Base-by-base conservation (phyloP, 2,329 filamentous ascomycete species). In the Paracorniculantispora psalliotae region DNA sequence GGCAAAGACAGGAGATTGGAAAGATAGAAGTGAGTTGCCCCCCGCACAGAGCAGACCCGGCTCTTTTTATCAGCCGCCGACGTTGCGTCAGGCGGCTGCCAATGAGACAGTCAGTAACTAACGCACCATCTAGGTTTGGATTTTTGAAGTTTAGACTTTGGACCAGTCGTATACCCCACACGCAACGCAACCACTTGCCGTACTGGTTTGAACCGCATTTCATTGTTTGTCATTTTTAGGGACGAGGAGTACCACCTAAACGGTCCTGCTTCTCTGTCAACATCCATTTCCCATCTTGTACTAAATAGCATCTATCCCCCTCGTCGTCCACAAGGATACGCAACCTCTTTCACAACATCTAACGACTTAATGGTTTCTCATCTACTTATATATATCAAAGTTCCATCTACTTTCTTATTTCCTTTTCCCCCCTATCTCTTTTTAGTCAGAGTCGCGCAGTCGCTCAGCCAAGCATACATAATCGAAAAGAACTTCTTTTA, bases 21-120 rank as follows among this genome's bases (percentile, higher is more conserved):
- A 97, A 96, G 82, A 86, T 97, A 85, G 94, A 97, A 85, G 91
- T 97, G 73, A 82, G 90, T 79, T 43, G 49, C 41, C 62, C 61
- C 17, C 25, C 46, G 3, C 37, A 5, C 25, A 8, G 9, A 17
- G 33, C 23, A 19, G 44, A 21, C 28, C 30, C 19, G 10, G 5
- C 21, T 25, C 23, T 37, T 55, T 17, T 5, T 23, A 21, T n/a
- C 41, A 7, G 7, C 52, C 15, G 26, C 3, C 23, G 28, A 52
- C 28, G 12, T 50, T 30, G 54, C 33, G 30, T 46, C 17, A 2
- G 35, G 53, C 23, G 19, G 43, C 43, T 48, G 39, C 9, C 23
- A 10, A 26, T 19, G 6, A 48, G 21, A 35, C 19, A 56, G 39
- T n/a, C 53, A 48, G 17, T 46, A 46, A 26, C 55, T 57, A 57